Base-by-base conservation (phyloP, 257 asterid species). In the Solanum chilense region DNA sequence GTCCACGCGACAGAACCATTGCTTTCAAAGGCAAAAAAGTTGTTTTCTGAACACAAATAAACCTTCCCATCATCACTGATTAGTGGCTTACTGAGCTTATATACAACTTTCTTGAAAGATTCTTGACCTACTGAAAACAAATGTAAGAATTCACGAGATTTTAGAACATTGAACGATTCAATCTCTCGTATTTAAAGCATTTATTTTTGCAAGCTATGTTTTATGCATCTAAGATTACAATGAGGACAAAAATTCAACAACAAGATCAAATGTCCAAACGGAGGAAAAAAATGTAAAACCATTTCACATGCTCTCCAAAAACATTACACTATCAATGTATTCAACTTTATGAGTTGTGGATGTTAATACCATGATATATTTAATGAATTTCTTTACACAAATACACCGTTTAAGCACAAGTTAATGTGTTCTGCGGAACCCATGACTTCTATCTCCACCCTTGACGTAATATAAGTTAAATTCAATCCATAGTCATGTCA, bases 1-100 rank as follows among this genome's bases (percentile, higher is more conserved):
- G 90, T 90, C 99, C 99, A 96, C 20, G 97, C 94, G 73, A 96
- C 88, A 25, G 98, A 89, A 25, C 99, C 99, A 66, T 97, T 97
- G 58, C 82, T 93, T 69, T 96, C 95, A 33, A 97, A 95, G 86
- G 98, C 90, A 82, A 91, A 94, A 14, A 96, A 91, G 85, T 91
- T 87, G 47, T 88, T 93, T 62, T 86, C 93, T 4, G 98, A 92
- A 83, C 99, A 97, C 39, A 90, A 91, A 13, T 93, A 95, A 76
- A 96, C 89, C 85, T 93, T 85, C 6, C 98, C 96, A 12, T 96
- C 95, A 73, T 96, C 99, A 84, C 98, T 98, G n/a, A 97, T 87
- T 85, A 96, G 88, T 70, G 91, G 95, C 88, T 92, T 93, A 85
- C 83, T 88, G 85, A 96, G 94, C 88, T 89, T 90, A 41, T 80